Conservation (phyloP, 306 rosid species). For the Castanea crenata region DNA sequence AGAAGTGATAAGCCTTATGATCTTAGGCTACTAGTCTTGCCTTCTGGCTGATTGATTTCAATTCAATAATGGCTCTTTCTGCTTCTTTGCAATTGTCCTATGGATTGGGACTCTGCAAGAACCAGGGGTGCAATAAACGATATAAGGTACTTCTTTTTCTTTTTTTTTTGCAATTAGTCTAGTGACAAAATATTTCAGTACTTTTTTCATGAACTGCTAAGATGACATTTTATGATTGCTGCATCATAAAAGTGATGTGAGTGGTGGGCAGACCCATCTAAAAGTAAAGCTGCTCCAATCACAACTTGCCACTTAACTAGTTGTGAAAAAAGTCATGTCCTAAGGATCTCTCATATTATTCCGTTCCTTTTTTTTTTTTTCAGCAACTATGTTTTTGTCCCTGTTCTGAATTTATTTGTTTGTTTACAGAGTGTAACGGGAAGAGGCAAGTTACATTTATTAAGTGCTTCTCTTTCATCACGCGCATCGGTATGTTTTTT, state of each 20-base stretch:
- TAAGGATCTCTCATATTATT: too few relatives aligned
- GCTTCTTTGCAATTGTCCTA: conserved; percentile 81
- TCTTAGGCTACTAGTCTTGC: conserved; percentile 30
- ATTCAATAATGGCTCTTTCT: conserved; percentile 63
- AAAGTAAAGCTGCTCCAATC: too few relatives aligned
- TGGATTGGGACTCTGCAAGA: conserved; percentile 69
- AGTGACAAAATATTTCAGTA: background rate
- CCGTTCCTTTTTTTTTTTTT: background rate
- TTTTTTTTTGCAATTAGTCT: background rate
- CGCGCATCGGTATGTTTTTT: conserved; percentile 41
- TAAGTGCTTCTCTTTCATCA: conserved; percentile 36
- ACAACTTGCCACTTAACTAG: too few relatives aligned
- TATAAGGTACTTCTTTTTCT: conserved; percentile 40
- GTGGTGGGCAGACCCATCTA: too few relatives aligned
- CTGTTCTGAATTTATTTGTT: conserved; percentile 19
- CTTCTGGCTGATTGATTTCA: conserved; percentile 25
- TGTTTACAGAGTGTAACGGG: conserved; percentile 47
- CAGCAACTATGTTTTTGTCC: conserved; percentile 4
- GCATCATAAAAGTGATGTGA: too few relatives aligned
- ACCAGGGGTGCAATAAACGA: conserved; percentile 43
- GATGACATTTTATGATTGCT: too few relatives aligned
- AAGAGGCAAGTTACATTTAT: conserved; percentile 37
- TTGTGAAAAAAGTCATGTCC: too few relatives aligned
- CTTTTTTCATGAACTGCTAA: too few relatives aligned
- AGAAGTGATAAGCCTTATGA: background rate